Evolutionary conservation across 225 moss, liverwort and hornwort species (phyloP).

Genomic region (Bryoerythrophyllum caledonicum): DNA sequence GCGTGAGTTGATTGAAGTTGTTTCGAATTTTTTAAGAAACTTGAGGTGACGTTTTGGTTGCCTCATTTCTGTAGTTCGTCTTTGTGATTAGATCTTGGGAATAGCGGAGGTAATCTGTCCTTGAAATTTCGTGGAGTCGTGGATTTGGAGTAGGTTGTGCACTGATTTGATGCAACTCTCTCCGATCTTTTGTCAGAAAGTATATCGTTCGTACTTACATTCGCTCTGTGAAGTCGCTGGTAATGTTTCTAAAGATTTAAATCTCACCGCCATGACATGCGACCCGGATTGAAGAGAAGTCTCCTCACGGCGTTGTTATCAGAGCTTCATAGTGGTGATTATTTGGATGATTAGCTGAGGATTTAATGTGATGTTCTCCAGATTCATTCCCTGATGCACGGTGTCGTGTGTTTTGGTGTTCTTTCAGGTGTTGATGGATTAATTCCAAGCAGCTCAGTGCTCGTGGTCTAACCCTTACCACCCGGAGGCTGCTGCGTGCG

Average conservation of each 20-base stretch:
- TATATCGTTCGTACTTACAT: neutral
- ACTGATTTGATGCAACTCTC: neutral
- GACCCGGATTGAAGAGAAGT: neutral
- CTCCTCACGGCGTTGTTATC: neutral
- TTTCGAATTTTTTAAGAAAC: too few relatives aligned
- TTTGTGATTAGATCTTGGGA: neutral
- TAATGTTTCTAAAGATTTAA: neutral
- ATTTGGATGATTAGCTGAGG: constrained; percentile 37
- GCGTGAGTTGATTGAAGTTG: too few relatives aligned
- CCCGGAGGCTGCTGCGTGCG: constrained; percentile 29
- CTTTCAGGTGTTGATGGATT: constrained; percentile 32
- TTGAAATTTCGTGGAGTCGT: neutral
- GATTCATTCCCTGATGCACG: neutral
- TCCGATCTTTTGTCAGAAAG: neutral
- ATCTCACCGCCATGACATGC: neutral
- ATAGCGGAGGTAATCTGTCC: too few relatives aligned
- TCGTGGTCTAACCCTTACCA: constrained; percentile 9
- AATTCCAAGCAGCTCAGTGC: constrained; percentile 23
- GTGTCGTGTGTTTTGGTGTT: constrained; percentile 3
- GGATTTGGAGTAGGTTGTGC: neutral
- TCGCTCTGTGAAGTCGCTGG: neutral
- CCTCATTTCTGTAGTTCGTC: neutral
- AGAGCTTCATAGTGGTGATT: neutral
- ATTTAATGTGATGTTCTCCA: constrained; percentile 12
- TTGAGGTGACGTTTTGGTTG: neutral